Evolutionary conservation across 441 rosid species (phyloP).

Genomic region (Jatropha multifida): DNA sequence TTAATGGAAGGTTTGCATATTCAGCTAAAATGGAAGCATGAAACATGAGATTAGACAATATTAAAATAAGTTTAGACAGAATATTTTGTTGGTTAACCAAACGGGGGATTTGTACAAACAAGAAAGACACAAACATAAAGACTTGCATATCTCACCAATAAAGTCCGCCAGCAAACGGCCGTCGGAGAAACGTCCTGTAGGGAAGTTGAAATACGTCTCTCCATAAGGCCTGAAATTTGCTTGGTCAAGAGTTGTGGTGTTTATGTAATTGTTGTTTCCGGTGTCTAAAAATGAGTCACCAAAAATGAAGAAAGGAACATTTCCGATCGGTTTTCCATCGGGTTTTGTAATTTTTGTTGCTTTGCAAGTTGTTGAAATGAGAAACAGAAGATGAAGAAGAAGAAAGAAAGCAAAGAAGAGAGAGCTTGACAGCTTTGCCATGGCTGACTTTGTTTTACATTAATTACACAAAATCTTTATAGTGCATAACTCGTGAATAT

Average conservation of each 20-base stretch:
- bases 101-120: slow-evolving; percentile 9
- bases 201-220: slow-evolving; percentile 53
- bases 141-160: slow-evolving; percentile 38
- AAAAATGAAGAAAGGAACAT: slow-evolving; percentile 39
- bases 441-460: slow-evolving; percentile 5
- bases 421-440: slow-evolving; percentile 3
- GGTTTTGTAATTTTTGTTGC: not conserved
- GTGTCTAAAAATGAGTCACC: slow-evolving; percentile 61
- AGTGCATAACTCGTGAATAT: not conserved
- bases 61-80: too few relatives aligned
- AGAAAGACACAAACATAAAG: slow-evolving; percentile 8
- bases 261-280: slow-evolving; percentile 66
- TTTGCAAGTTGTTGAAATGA: not conserved
- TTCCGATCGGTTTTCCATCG: not conserved
- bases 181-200: slow-evolving; percentile 72
- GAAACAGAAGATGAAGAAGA: not conserved
- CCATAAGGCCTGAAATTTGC: slow-evolving; percentile 73
- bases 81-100: slow-evolving; percentile 15
- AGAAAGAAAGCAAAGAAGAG: not conserved
- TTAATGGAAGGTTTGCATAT: slow-evolving; percentile 38
- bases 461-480: not conserved
- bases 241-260: slow-evolving; percentile 50
- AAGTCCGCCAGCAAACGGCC: slow-evolving; percentile 67
- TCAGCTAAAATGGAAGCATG: slow-evolving; percentile 24
- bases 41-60: too few relatives aligned